Base-by-base conservation (phyloP, 441 rosid genomes). In the Metrosideros polymorpha region DNA sequence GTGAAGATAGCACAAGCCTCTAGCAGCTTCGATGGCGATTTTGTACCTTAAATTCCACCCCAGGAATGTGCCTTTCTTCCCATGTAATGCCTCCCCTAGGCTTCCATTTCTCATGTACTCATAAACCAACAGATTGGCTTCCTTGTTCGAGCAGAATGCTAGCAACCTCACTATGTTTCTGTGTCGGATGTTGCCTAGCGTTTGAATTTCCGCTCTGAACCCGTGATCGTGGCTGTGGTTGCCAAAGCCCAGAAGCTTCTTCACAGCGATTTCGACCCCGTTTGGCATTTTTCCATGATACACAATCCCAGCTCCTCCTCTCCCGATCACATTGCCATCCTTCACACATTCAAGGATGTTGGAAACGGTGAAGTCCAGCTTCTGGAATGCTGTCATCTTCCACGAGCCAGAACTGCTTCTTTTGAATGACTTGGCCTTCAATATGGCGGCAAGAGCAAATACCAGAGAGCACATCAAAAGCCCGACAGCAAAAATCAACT, bases 381-480 rank as follows among this genome's bases (percentile, higher is more conserved):
- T 91, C 82, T 92, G 94, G 84, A 91, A 92, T 13, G 93, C 85
- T 4, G 94, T 91, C 94, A 92, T 91, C 88, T 92, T 92, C 94
- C 94, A 92, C 4, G 92, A 85, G 66, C 84, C 83, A 6, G 89
- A 61, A 12, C 87, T 88, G 3, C 66, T 89, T 82, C 88, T 89
- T 87, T 90, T 91, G 90, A 91, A 90, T 8, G 92, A 90, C 87
- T 85, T 91, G 83, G 92, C 91, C 84, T 91, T 91, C 85, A 90
- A 52, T 49, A 92, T 88, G 51, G 92, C 94, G 15, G 92, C 93
- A 19, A 87, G 63, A 50, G 92, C 92, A 30, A 92, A 91, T 32
- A 89, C 85, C 29, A 92, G 85, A 10, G 92, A 92, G 89, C 92
- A 92, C 29, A 91, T 87, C 25, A 92, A 83, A 10, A 92, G 90